Evolutionary conservation across 192 early-diverging fungal species (phyloP).

Genomic region (Podila minutissima): DNA sequence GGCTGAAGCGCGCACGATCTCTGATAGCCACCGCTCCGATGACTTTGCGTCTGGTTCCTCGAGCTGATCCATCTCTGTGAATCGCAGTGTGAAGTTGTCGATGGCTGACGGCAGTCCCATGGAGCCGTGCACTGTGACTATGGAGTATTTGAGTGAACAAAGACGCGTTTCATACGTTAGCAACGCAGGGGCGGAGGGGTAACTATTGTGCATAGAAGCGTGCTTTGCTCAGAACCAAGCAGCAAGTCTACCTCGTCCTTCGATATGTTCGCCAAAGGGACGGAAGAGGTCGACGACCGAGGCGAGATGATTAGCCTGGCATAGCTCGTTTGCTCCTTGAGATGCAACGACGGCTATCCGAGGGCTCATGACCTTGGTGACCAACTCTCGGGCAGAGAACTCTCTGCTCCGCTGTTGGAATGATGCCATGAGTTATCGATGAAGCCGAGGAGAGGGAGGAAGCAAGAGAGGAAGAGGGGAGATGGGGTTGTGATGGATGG

Average conservation of each 20-base stretch:
- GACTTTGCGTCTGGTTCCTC: constrained; percentile 62
- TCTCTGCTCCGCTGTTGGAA: constrained; percentile 23
- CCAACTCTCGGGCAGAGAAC: constrained; percentile 56
- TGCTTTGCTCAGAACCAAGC: no score
- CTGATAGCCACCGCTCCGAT: constrained; percentile 57
- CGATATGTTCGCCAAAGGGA: constrained; percentile 77
- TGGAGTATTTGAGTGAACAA: neutral
- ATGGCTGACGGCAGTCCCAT: constrained; percentile 65
- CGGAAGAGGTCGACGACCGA: constrained; percentile 68
- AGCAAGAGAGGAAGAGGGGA: neutral
- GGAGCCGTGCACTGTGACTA: constrained; percentile 68
- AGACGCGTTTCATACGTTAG: neutral
- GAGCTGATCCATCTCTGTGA: constrained; percentile 63
- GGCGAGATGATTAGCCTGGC: constrained; percentile 65
- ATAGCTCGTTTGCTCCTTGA: constrained; percentile 68
- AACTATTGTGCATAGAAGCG: no score
- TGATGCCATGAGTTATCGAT: constrained; percentile 12
- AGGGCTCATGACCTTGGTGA: constrained; percentile 66
- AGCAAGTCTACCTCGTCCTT: constrained; percentile 60
- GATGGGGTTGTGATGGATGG: neutral
- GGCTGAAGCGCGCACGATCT: constrained; percentile 50
- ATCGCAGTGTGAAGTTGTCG: constrained; percentile 74
- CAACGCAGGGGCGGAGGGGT: no score
- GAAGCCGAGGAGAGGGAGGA: neutral
- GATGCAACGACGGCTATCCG: constrained; percentile 73